Base-by-base conservation (phyloP, 257 asterid genomes). In the Petunia axillaris region DNA sequence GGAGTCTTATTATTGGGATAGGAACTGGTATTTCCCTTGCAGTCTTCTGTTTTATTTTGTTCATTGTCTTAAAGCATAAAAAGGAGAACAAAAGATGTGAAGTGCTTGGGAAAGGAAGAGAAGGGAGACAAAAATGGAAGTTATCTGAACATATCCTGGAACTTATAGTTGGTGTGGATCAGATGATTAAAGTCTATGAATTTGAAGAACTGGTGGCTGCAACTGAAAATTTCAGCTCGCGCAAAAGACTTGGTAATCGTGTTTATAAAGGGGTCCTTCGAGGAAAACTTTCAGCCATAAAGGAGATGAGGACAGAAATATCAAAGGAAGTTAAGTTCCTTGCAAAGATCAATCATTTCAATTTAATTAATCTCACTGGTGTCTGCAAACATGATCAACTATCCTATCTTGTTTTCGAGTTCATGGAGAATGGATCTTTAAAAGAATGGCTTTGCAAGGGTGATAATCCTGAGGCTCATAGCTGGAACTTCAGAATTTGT, bases 371-470 rank as follows among this genome's bases (percentile, higher is more conserved):
- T 64, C 95, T 93, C 15, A 86, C 81, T 62, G 98, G 98, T 44
- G 85, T 88, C 5, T 90, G 93, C 78, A 81, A 85, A 81, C 86
- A 86, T 15, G 82, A 81, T 1, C 81, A 78, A 36, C 63, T 35
- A 66, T 84, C 82, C 81, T 91, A 87, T 63, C 92, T 90, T 35
- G 93, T 88, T 63, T 91, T 89, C 11, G 98, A 91, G 82, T 91
- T 84, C 86, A 75, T 90, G 85, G 95, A 89, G 70, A 89, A 89
- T 48, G 94, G 98, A 35, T 88, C 93, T 35, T 79, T 91, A 9
- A 85, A 60, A 50, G 83, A 87, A 15, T 93, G 97, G 95, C 92
- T 93, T 35, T 52, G 44, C 16, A 75, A 83, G 14, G 82, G 85
- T 8, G 79, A 66, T 57, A 35, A 64, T 7, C 76, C 86, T 4